phyloP scores from a whole-genome alignment of 2,329 filamentous ascomycete species.

The Claviceps fusiformis region DNA sequence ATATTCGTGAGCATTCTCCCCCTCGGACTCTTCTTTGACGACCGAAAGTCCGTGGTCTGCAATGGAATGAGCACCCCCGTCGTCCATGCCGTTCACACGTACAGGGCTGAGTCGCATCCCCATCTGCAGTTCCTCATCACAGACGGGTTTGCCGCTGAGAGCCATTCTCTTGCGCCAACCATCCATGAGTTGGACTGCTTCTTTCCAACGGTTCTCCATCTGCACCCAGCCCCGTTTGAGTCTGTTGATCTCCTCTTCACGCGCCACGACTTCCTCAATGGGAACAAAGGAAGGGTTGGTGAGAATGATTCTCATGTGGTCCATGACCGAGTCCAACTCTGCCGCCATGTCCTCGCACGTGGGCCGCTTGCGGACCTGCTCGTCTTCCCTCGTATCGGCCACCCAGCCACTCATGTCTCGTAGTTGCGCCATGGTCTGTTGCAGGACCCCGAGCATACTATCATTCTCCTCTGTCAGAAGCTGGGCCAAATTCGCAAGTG shows the following conservation, averaged over 20 bases:
- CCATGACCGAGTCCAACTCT: constrained; percentile 65
- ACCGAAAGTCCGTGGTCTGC: constrained; percentile 28
- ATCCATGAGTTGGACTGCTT: constrained; percentile 82
- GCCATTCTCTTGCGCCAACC: constrained; percentile 79
- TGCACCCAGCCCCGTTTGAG: constrained; percentile 80
- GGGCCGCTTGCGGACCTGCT: constrained; percentile 21
- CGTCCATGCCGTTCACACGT: constrained; percentile 37
- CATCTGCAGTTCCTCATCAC: constrained; percentile 53
- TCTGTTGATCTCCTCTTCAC: constrained; percentile 78
- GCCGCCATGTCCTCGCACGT: constrained; percentile 51
- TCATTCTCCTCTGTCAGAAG: constrained; percentile 88
- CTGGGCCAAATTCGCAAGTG: constrained; percentile 72
- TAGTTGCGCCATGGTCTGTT: constrained; percentile 57
- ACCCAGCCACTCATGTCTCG: constrained; percentile 52
- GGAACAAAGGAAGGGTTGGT: constrained; percentile 96
- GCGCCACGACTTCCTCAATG: constrained; percentile 83
- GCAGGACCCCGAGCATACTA: constrained; percentile 56
- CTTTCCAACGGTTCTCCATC: constrained; percentile 84
- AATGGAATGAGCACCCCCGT: constrained; percentile 22
- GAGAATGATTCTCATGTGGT: constrained; percentile 69
- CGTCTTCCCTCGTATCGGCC: constrained; percentile 21
- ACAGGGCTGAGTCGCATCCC: constrained; percentile 51
- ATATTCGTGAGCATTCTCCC: constrained; percentile 11
- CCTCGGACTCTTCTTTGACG: constrained; percentile 33
- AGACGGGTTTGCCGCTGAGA: constrained; percentile 53